Conservation (phyloP, 345 rosid genomes). For the Rhodamnia rubescens region DNA sequence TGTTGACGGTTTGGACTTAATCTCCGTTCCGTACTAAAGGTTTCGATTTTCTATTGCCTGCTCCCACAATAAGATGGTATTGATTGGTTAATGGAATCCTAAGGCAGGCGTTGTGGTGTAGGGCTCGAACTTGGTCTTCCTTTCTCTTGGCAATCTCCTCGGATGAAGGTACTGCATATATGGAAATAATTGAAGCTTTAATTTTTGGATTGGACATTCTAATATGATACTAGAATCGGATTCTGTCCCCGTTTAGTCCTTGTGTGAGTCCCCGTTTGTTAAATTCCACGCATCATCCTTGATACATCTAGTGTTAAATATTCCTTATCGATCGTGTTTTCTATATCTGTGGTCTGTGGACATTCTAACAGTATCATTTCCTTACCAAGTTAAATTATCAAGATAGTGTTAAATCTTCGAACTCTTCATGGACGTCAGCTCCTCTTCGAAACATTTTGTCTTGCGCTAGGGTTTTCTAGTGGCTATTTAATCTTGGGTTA, state of each 20-base stretch:
- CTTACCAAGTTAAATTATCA: background rate
- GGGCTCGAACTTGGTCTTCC: background rate
- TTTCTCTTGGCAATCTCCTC: background rate
- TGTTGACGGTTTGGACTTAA: accelerated
- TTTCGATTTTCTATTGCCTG: no score
- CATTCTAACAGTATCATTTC: background rate
- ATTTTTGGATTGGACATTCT: background rate
- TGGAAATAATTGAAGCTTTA: no score
- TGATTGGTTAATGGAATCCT: background rate
- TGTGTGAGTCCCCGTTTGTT: background rate
- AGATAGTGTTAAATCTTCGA: background rate
- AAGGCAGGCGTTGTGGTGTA: background rate
- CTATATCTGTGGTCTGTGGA: background rate
- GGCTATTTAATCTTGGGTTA: no score
- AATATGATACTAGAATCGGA: background rate
- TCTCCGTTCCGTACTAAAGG: background rate
- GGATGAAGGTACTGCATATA: no score
- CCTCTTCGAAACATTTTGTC: background rate
- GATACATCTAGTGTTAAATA: background rate
- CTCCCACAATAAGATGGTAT: no score
- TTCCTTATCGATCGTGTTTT: background rate
- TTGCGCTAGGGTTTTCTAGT: background rate
- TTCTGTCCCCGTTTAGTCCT: background rate
- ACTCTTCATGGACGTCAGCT: background rate
- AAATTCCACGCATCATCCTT: accelerated